Evolutionary conservation across 1,284 basidiomycete genomes (phyloP), one percentile per base, ranked within the genome.

Genomic region (Tausonia pullulans): DNA sequence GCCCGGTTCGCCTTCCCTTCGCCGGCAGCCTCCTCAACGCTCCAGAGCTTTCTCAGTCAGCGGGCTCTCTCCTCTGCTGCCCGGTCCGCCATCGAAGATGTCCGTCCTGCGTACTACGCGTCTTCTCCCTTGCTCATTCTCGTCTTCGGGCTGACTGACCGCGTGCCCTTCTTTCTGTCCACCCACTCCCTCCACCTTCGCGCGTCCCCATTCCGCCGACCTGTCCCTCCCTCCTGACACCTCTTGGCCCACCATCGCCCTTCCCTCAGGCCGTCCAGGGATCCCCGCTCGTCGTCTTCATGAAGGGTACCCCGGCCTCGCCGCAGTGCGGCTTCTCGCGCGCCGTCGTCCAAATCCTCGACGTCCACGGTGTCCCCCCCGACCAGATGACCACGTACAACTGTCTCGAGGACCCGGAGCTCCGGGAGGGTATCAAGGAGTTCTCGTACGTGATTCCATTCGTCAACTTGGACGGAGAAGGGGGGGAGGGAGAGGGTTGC

Each of bases 251-350:
- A 55, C 16, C 43, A 9, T 16, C 11, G 51, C 58, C 65, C 45
- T 58, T 27, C 45, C 40, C 63, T 6, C 70, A 83, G 73, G 87
- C 87, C 7, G 83, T 93, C 49, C 78, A 82, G 9, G 75, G 80
- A 2, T 84, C 83, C 67, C 89, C 90, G 0, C 80, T 95, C 4
- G 92, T 96, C 14, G 79, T 96, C 10, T 96, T 96, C 79, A 95
- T 96, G 91, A 96, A 96, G 77, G 91, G 87, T 48, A 85, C 83
- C 0, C 86, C 86, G 1, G 80, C 83, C n/a, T 70, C 77, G 55
- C 87, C 86, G 10, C 83, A 85, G 73, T 88, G 86, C 72, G 87
- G 96, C 27, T 98, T 98, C 82, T 95, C 91, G 39, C 82, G 95
- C 58, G 95, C 94, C 1, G 92, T 90, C 1, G 82, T 90, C 57